Base-by-base conservation (phyloP, 2,329 filamentous ascomycete genomes). In the Kalmusia sp. region DNA sequence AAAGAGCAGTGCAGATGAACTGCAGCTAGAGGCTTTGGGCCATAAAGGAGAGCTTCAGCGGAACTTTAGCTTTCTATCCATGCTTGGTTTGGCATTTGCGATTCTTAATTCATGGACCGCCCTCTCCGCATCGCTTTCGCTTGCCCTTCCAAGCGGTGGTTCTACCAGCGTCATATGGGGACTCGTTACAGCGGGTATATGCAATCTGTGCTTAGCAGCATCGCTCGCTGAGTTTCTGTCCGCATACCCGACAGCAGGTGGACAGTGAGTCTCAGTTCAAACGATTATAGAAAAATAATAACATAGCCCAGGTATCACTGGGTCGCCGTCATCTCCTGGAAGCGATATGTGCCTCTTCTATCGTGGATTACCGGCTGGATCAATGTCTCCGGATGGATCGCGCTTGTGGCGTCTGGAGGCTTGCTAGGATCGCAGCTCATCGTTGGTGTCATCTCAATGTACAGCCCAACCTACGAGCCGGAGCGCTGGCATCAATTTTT, bases 311-410 rank as follows among this genome's bases (percentile, higher is more conserved):
- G 67, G 39, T 91, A 91, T 59, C 87, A 91, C 67, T 91, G 88
- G 88, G 88, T 87, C 2, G 87, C 88, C 49, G 79, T 85, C 45
- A 76, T 91, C 57, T 80, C 83, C 27, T 87, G 85, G 79, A 79
- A 81, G 53, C 75, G 73, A 50, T 88, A 81, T 79, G 82, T 84
- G 15, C 84, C 85, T 0, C 76, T 85, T 25, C 80, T 90, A 9
- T 87, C 86, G 40, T 91, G 87, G 78, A 82, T 86, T 40, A 90
- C 87, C 0, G 88, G 88, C 24, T 91, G 88, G 87, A 89, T 87
- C 70, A 88, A 87, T 62, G 83, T 86, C 31, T 85, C 85, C n/a
- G 88, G 87, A 14, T 91, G 88, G 86, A 86, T 90, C 27, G 73
- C 73, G 4, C 73, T 91, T 48, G 86, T 85, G 4, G 88, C 88